phyloP scores from a whole-genome alignment of 805 yeast species.

The Saccharomycopsis sp. region DNA sequence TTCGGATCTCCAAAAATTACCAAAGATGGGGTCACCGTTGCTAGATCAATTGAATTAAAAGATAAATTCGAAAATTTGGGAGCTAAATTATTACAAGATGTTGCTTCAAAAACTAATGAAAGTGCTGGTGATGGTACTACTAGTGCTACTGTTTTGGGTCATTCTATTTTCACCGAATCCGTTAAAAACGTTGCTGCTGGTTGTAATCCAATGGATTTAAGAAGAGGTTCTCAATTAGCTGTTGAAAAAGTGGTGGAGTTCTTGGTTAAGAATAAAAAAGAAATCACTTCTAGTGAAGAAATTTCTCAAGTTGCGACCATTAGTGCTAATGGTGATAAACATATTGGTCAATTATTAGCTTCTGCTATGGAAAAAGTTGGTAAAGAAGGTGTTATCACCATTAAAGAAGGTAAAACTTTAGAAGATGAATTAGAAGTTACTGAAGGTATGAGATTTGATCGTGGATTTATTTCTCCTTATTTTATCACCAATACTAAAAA shows the following conservation, averaged over 20 bases:
- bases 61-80: constrained; percentile 96
- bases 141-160: constrained; percentile 91
- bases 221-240: constrained; percentile 96
- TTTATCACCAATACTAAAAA: constrained; percentile 88
- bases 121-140: constrained; percentile 99
- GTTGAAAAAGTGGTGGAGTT: constrained; percentile 86
- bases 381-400: constrained; percentile 97
- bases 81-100: constrained; percentile 90
- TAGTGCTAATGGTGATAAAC: constrained; percentile 92
- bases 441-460: constrained; percentile 97
- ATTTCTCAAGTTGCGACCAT: constrained; percentile 98
- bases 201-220: constrained; percentile 96
- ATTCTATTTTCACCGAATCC: constrained; percentile 89
- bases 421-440: constrained; percentile 95
- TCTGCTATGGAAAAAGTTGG: constrained; percentile 98
- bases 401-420: constrained; percentile 93
- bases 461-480: constrained; percentile 95
- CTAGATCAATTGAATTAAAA: constrained; percentile 67
- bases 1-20: constrained; percentile 97
- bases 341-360: constrained; percentile 85
- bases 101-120: constrained; percentile 94
- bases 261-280: constrained; percentile 78
- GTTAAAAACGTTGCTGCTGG: constrained; percentile 98
- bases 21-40: constrained; percentile 98
- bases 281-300: constrained; percentile 87